A percentile compares a stretch with the other conserved stretches of the same genome.
phyloP scores from a whole-genome alignment of 2,329 filamentous ascomycete species.

The Rutstroemia sp. region DNA sequence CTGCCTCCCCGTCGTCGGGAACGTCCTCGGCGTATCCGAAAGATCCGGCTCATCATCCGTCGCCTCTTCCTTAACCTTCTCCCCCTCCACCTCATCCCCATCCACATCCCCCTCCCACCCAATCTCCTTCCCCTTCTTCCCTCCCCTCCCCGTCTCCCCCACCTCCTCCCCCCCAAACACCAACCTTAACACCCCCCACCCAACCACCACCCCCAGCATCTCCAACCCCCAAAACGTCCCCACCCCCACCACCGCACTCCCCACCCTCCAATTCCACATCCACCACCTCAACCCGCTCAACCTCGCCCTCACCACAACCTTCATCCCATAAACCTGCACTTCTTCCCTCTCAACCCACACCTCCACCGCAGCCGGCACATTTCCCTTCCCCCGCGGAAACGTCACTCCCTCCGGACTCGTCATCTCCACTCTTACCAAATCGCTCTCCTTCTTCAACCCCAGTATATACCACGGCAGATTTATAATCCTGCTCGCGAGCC shows the following conservation, averaged over 20 bases:
- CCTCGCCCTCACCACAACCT: slow-evolving; percentile 63
- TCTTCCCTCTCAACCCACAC: slow-evolving; percentile 39
- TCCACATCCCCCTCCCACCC: not conserved
- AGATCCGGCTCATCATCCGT: slow-evolving; percentile 28
- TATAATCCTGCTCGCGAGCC: slow-evolving; percentile 52
- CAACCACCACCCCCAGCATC: slow-evolving; percentile 55
- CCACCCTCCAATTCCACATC: slow-evolving; percentile 77
- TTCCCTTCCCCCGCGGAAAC: slow-evolving; percentile 41
- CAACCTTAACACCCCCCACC: slow-evolving; percentile 47
- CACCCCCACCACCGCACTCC: slow-evolving; percentile 62
- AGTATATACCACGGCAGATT: slow-evolving; percentile 64
- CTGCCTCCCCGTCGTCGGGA: slow-evolving; percentile 37
- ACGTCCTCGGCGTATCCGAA: slow-evolving; percentile 39
- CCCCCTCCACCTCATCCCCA: slow-evolving; percentile 9
- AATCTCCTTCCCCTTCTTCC: slow-evolving; percentile 19
- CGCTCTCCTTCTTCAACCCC: slow-evolving; percentile 55
- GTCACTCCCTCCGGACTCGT: slow-evolving; percentile 55
- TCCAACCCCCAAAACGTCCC: slow-evolving; percentile 70
- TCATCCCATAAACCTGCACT: slow-evolving; percentile 69
- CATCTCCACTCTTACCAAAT: slow-evolving; percentile 58
- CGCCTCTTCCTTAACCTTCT: slow-evolving; percentile 15
- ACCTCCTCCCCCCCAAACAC: slow-evolving; percentile 14
- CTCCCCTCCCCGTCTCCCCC: slow-evolving; percentile 17
- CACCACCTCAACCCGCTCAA: slow-evolving; percentile 72
- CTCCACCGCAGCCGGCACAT: slow-evolving; percentile 44